phyloP scores from a whole-genome alignment of 768 basidiomycete genomes.

The Mycena sanguinolenta region DNA sequence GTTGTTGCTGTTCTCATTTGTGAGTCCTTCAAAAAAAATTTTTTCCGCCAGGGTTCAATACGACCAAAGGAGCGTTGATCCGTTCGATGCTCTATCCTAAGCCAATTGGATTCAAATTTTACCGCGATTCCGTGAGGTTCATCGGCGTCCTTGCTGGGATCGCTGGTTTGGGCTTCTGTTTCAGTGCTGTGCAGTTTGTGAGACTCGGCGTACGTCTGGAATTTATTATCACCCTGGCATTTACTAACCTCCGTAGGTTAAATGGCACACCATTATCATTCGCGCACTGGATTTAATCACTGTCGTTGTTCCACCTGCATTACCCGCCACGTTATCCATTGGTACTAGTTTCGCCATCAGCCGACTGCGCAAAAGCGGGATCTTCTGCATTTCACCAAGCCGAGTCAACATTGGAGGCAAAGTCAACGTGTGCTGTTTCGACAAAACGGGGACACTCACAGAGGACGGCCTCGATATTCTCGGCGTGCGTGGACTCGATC shows the following conservation, averaged over 20 bases:
- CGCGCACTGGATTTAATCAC: slow-evolving; percentile 97
- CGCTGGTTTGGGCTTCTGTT: slow-evolving; percentile 91
- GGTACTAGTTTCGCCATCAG: slow-evolving; percentile 96
- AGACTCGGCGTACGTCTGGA: slow-evolving; percentile 78
- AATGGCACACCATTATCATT: slow-evolving; percentile 90
- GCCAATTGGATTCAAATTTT: slow-evolving; percentile 99
- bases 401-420: slow-evolving; percentile 96
- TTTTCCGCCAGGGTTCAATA: slow-evolving; percentile 82
- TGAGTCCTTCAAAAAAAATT: not conserved
- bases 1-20: not conserved
- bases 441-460: slow-evolving; percentile 98
- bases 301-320: slow-evolving; percentile 96
- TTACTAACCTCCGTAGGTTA: slow-evolving; percentile 65
- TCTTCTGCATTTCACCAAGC: slow-evolving; percentile 97
- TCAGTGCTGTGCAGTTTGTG: slow-evolving; percentile 92
- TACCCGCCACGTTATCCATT: slow-evolving; percentile 97
- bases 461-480: slow-evolving; percentile 98
- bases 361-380: slow-evolving; percentile 86
- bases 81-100: slow-evolving; percentile 99
- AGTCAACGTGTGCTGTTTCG: slow-evolving; percentile 97
- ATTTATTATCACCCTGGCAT: slow-evolving; percentile 3
- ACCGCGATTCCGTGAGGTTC: slow-evolving; percentile 91
- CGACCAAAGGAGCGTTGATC: slow-evolving; percentile 95
- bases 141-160: slow-evolving; percentile 93
- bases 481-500: slow-evolving; percentile 89